Base-by-base conservation (phyloP, 2,329 filamentous ascomycete genomes). In the Ceratocystis variospora region DNA sequence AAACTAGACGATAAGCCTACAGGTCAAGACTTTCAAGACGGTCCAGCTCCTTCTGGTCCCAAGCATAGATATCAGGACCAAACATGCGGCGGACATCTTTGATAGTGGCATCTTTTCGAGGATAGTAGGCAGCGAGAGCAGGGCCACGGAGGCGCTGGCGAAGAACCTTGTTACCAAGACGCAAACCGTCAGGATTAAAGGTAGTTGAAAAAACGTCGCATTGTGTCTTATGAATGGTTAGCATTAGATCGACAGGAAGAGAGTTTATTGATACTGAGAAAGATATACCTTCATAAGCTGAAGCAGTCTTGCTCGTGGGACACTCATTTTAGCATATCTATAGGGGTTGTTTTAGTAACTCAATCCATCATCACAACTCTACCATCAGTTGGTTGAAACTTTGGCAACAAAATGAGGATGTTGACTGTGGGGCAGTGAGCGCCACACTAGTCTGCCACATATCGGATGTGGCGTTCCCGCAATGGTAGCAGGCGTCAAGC, bases 181-280 rank as follows among this genome's bases (percentile, higher is more conserved):
- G 89, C 69, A 88, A 76, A 71, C 86, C 80, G 66, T 90, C 82
- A 31, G 94, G 94, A 77, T 99, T 99, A 80, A 86, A 97, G 64
- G 87, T 92, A 63, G 88, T 89, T 73, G 87, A 87, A 80, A 97
- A 99, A 78, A 97, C 84, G 75, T 87, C 85, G 81, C 90, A 96
- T 87, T 92, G 91, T 73, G 84, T 83, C 92, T 96, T 72, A 53
- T 1, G 41, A 10, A 22, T 4, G 33, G 68, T 76, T 57, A 77
- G 72, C 53, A 64, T 55, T 12, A 7, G 41, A 59, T 31, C 1
- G 31, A 44, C 44, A 0, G 44, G 17, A 7, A 6, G 3, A 1
- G 37, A 8, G 10, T 5, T 41, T 61, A 46, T 69, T 44, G 5
- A n/a, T 41, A 22, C n/a, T 46, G n/a, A 15, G 25, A 46, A 61